These are phyloP conservation scores for Lablab purpureus DNA, from an alignment of 306 rosid species.

Conservation along the genomic window DNA sequence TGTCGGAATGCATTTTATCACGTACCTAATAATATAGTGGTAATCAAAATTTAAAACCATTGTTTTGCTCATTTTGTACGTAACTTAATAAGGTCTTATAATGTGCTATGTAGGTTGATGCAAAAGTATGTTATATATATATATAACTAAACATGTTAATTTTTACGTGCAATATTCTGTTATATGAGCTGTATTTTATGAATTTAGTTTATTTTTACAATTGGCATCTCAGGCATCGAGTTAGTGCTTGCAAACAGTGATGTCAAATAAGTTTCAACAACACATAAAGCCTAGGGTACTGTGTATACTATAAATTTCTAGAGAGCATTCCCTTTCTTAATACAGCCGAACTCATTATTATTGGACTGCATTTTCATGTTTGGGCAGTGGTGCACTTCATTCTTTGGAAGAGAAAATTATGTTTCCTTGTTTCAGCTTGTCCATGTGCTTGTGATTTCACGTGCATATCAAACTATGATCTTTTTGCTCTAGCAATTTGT, in stretches of 20 bases:
- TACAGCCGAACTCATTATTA: not conserved
- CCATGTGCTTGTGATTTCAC: slow-evolving; percentile 30
- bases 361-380: not conserved
- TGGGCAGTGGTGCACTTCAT: not conserved
- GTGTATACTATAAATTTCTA: slow-evolving; percentile 6
- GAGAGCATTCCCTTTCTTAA: not conserved
- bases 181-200: not conserved
- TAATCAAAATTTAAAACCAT: not conserved
- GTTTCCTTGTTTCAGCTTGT: slow-evolving; percentile 15
- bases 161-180: not conserved
- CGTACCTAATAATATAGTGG: not conserved
- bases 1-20: not conserved
- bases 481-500: slow-evolving; percentile 18
- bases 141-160: not conserved
- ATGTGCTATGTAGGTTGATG: not conserved
- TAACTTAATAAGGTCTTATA: not conserved
- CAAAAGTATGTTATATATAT: no score
- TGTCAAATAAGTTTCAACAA: not conserved
- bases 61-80: not conserved
- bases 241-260: slow-evolving; percentile 17
- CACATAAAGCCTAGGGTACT: not conserved
- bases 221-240: slow-evolving; percentile 3
- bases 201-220: not conserved
- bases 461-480: slow-evolving; percentile 10
- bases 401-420: slow-evolving; percentile 9